A percentile compares a stretch with the other conserved stretches of the same genome.
These are phyloP conservation scores for Vanrija sp. DNA, from an alignment of 1,284 basidiomycete species.

Conservation along the genomic window DNA sequence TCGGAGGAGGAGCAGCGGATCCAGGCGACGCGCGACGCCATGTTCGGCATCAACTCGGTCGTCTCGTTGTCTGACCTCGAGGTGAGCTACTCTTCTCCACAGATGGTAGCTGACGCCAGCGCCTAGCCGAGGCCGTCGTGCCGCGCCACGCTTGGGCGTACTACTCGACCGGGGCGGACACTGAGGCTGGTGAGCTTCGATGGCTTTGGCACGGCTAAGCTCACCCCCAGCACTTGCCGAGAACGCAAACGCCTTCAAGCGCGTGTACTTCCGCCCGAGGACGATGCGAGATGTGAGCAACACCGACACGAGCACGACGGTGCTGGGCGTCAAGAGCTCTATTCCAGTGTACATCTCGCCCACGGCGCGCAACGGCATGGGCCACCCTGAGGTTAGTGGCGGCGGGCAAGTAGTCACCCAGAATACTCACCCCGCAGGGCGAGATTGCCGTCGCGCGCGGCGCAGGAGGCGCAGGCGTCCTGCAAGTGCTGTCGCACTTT, in stretches of 20 bases:
- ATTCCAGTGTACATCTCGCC: slow-evolving; percentile 79
- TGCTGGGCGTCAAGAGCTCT: slow-evolving; percentile 65
- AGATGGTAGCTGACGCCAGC: not conserved
- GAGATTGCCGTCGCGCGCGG: slow-evolving; percentile 52
- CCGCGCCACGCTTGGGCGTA: slow-evolving; percentile 70
- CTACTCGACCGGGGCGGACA: slow-evolving; percentile 74
- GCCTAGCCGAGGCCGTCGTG: slow-evolving; percentile 61
- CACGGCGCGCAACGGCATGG: slow-evolving; percentile 53
- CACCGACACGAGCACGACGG: slow-evolving; percentile 66
- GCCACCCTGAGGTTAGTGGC: slow-evolving; percentile 38
- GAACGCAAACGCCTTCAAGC: slow-evolving; percentile 65
- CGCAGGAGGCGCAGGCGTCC: slow-evolving; percentile 41
- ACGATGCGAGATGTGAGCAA: slow-evolving; percentile 66
- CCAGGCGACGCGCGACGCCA: slow-evolving; percentile 19
- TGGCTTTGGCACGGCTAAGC: not conserved
- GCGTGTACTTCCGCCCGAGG: slow-evolving; percentile 76
- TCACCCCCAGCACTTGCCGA: slow-evolving; percentile 48
- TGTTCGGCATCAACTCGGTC: slow-evolving; percentile 35
- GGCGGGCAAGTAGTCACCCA: too few species aligned
- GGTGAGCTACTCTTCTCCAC: slow-evolving; percentile 10
- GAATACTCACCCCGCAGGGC: slow-evolving; percentile 33
- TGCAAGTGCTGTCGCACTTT: slow-evolving; percentile 51
- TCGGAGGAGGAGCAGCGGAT: slow-evolving; percentile 19
- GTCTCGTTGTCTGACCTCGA: slow-evolving; percentile 37
- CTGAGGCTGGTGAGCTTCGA: slow-evolving; percentile 60